Evolutionary conservation across 1,284 basidiomycete species (phyloP).

Genomic region (Meripilus lineatus): DNA sequence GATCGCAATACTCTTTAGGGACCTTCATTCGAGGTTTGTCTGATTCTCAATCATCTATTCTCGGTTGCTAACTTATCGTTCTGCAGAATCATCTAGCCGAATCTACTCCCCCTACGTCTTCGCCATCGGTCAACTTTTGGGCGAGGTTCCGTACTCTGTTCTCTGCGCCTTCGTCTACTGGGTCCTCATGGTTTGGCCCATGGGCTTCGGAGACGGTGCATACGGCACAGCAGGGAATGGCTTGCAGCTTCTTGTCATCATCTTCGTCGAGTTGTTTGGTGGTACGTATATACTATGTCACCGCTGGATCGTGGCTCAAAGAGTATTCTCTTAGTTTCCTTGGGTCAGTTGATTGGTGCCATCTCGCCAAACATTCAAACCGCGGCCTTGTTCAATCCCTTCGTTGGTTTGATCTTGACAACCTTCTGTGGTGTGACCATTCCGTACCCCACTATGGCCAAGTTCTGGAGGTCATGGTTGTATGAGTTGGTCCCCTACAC

Average conservation of each 20-base stretch:
- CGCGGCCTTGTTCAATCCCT: slow-evolving; percentile 80
- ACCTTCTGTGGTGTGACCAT: slow-evolving; percentile 83
- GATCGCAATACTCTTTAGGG: slow-evolving; percentile 19
- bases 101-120: slow-evolving; percentile 82
- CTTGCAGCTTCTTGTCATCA: slow-evolving; percentile 68
- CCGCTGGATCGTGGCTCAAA: neutral
- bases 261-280: slow-evolving; percentile 74
- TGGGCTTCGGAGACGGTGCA: slow-evolving; percentile 65
- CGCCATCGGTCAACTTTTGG: slow-evolving; percentile 76
- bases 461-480: slow-evolving; percentile 77
- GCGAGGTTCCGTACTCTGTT: slow-evolving; percentile 79
- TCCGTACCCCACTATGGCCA: slow-evolving; percentile 61
- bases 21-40: slow-evolving; percentile 60
- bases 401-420: slow-evolving; percentile 62
- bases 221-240: slow-evolving; percentile 62
- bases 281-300: slow-evolving; percentile 6
- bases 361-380: slow-evolving; percentile 73
- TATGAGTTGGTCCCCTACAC: slow-evolving; percentile 72
- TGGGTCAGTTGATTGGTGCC: slow-evolving; percentile 75
- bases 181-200: slow-evolving; percentile 73
- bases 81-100: slow-evolving; percentile 62
- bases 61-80: too few species aligned
- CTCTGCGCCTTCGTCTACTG: slow-evolving; percentile 75
- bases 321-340: slow-evolving; percentile 40
- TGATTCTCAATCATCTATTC: slow-evolving; percentile 2